A percentile compares a stretch with the other conserved stretches of the same genome.
These are phyloP conservation scores for Globisporangium cylindrosporum DNA, from an alignment of 352 stramenopile genomes.

Conservation along the genomic window DNA sequence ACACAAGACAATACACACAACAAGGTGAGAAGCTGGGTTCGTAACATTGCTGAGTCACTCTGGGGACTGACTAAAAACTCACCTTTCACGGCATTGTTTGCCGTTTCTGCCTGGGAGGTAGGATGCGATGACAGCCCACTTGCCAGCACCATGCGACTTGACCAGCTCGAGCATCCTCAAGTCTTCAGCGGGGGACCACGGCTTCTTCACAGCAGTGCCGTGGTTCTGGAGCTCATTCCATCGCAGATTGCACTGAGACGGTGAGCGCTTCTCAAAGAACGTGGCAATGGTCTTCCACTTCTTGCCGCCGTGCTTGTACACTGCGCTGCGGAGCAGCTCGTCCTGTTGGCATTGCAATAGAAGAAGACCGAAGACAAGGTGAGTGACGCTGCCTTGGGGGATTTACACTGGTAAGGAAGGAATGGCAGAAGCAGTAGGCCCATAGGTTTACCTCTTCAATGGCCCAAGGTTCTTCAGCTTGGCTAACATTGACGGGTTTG, in stretches of 20 bases:
- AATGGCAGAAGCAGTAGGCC: not conserved
- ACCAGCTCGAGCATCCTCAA: constrained; percentile 61
- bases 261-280: constrained; percentile 42
- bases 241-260: constrained; percentile 54
- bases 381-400: not conserved
- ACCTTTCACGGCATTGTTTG: constrained; percentile 88
- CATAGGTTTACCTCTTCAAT: constrained; percentile 11
- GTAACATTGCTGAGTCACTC: not conserved
- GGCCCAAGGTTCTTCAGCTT: constrained; percentile 10
- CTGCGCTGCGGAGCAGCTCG: constrained; percentile 56
- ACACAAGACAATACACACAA: not conserved
- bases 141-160: constrained; percentile 46
- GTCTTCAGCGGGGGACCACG: constrained; percentile 66
- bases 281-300: constrained; percentile 76
- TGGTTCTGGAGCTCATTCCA: constrained; percentile 75
- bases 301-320: constrained; percentile 74
- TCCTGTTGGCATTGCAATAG: constrained; percentile 35
- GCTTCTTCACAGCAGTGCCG: constrained; percentile 57
- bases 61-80: constrained; percentile 5
- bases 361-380: not conserved
- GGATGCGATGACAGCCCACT: constrained; percentile 84
- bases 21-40: not conserved
- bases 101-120: constrained; percentile 80
- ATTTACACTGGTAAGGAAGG: not conserved
- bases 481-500: constrained; percentile 3